Evolutionary conservation across 2,329 filamentous ascomycete genomes (phyloP).

Genomic region (Cercospora beticola): DNA sequence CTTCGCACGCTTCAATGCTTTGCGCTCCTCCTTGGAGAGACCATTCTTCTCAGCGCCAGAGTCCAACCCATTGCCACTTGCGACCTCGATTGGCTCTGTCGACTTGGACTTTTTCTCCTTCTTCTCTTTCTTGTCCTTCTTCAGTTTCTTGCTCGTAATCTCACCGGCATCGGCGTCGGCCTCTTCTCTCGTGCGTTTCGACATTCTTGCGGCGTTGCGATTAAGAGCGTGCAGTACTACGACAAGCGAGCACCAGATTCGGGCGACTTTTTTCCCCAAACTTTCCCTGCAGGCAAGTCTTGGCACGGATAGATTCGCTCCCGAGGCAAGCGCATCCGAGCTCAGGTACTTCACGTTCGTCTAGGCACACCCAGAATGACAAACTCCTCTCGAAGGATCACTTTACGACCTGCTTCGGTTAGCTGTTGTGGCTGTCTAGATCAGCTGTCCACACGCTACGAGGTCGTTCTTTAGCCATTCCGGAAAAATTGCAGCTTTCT

Average conservation of each 20-base stretch:
- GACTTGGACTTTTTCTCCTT: slow-evolving; percentile 21
- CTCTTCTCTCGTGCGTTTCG: slow-evolving; percentile 34
- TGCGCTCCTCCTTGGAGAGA: slow-evolving; percentile 43
- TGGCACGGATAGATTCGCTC: slow-evolving; percentile 4
- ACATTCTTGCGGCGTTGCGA: slow-evolving; percentile 21
- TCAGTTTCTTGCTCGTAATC: slow-evolving; percentile 29
- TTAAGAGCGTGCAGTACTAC: not conserved
- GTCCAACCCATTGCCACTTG: slow-evolving; percentile 17
- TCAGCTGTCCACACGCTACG: not conserved
- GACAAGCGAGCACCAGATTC: slow-evolving; percentile 2
- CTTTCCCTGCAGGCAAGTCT: not conserved
- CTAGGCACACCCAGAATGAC: slow-evolving; percentile 3
- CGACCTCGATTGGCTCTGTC: slow-evolving; percentile 10
- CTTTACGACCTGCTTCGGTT: slow-evolving; percentile 1
- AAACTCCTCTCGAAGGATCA: not conserved
- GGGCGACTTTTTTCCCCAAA: slow-evolving; percentile 13
- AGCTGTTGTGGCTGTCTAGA: not conserved
- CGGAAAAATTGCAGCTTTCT: not conserved
- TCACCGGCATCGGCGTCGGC: slow-evolving; percentile 23
- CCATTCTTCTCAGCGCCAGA: slow-evolving; percentile 18
- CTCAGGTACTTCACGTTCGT: not conserved
- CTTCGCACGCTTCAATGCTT: slow-evolving; percentile 41
- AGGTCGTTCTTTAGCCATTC: not conserved
- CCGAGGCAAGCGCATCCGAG: slow-evolving; percentile 4
- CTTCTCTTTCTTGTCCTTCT: slow-evolving; percentile 34